Base-by-base conservation (phyloP, 805 yeast genomes). In the Kuraishia molischiana region DNA sequence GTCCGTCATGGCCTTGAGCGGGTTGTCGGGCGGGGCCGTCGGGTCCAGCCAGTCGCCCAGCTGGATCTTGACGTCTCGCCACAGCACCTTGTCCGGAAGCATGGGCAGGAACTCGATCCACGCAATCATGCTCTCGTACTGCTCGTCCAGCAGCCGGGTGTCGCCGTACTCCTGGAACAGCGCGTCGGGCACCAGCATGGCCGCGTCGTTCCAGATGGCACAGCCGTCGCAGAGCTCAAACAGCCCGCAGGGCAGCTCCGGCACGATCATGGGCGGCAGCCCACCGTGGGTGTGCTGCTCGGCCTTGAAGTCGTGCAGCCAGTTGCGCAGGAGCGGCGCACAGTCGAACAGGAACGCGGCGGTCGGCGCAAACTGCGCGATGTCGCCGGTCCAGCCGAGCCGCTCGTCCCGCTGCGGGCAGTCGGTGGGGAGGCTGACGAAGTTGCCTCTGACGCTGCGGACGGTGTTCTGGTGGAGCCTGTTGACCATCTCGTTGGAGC, bases 1-100 rank as follows among this genome's bases (percentile, higher is more conserved):
- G 28, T 51, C 49, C 3, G 55, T 51, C 40, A 43, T 41, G 3
- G 50, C 51, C 17, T 35, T 34, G 5, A 42, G 42, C 9, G 55
- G 53, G 29, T 47, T 41, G 19, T 47, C 51, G 3, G 54, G 53
- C 10, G 55, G 55, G 17, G 55, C 54, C 21, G 42, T 37, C 3
- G 54, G 54, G 36, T 51, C 54, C 20, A 49, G 38, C 53, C 53
- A 49, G 26, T 49, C 50, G 17, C 60, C 69, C 36, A 66, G 34
- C 33, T 49, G 53, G 14, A 41, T 32, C 3, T 28, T 59, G n/a
- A 36, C 30, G 15, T 41, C 30, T 17, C 24, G 37, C 46, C 46
- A 43, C 15, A 45, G 24, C 11, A 44, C 24, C 26, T 45, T 44
- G 4, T 46, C 49, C 10, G 35, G 35, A 19, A 42, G 33, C 21